Evolutionary conservation across 176 grass and related monocot species (phyloP).

Genomic region (bread wheat (Triticum aestivum)): DNA sequence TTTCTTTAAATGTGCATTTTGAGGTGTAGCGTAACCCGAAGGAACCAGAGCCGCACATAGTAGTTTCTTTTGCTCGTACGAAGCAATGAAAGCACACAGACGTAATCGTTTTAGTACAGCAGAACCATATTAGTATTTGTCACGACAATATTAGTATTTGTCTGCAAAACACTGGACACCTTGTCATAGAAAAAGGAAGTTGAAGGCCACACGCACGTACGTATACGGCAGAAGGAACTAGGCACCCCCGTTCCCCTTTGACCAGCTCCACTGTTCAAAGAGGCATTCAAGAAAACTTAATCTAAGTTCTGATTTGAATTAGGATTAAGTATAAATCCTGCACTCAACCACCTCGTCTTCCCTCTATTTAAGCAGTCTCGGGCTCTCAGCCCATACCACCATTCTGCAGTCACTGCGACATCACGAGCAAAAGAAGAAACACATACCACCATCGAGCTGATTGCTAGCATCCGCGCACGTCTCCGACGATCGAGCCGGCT

Average conservation of each 20-base stretch:
- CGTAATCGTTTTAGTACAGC: too few species aligned
- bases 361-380: slow-evolving; percentile 34
- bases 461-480: background rate
- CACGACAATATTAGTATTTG: background rate
- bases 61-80: too few species aligned
- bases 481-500: background rate
- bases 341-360: background rate
- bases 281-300: background rate
- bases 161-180: too few species aligned
- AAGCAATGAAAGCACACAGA: too few species aligned
- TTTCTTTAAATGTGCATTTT: too few species aligned
- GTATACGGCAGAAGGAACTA: background rate
- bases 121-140: background rate
- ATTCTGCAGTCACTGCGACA: too few species aligned
- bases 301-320: background rate
- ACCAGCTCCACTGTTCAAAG: background rate
- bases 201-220: background rate
- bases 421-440: background rate
- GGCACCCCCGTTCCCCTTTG: background rate
- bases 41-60: too few species aligned
- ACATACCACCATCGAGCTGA: background rate
- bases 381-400: background rate
- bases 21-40: too few species aligned
- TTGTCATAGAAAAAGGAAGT: background rate
- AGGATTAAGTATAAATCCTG: background rate